phyloP scores from a whole-genome alignment of 73 alveolate genomes.

The Tetrahymena thermophila region DNA sequence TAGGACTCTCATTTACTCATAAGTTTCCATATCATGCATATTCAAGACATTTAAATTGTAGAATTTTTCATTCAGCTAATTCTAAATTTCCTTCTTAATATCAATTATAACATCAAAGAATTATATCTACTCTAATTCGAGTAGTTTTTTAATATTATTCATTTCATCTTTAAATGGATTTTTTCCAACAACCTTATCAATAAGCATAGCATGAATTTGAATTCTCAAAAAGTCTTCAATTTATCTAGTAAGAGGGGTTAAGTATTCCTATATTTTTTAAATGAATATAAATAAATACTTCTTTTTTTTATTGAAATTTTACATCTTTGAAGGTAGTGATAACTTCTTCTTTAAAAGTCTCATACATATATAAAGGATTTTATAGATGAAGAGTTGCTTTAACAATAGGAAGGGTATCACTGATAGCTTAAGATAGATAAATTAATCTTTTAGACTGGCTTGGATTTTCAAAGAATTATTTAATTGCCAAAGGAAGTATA shows the following conservation, averaged over 20 bases:
- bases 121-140: slow-evolving; percentile 70
- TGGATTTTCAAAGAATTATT: slow-evolving; percentile 45
- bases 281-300: neutral
- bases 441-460: slow-evolving; percentile 54
- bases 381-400: slow-evolving; percentile 63
- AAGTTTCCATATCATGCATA: slow-evolving; percentile 94
- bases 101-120: slow-evolving; percentile 84
- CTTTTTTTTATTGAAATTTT: neutral
- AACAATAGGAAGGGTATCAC: slow-evolving; percentile 65
- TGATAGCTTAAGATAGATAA: slow-evolving; percentile 64
- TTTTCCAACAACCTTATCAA: slow-evolving; percentile 68
- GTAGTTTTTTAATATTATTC: slow-evolving; percentile 68
- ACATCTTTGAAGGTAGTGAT: neutral
- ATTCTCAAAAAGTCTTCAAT: slow-evolving; percentile 93
- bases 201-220: slow-evolving; percentile 86
- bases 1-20: slow-evolving; percentile 92
- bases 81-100: slow-evolving; percentile 79
- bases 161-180: slow-evolving; percentile 80
- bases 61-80: slow-evolving; percentile 82
- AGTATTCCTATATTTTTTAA: slow-evolving; percentile 59
- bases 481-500: slow-evolving; percentile 54
- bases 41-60: slow-evolving; percentile 94
- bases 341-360: slow-evolving; percentile 80
- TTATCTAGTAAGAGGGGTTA: slow-evolving; percentile 73
- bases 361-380: slow-evolving; percentile 61